Conservation (phyloP, 106 monocot species). For the Acorus calamus region DNA sequence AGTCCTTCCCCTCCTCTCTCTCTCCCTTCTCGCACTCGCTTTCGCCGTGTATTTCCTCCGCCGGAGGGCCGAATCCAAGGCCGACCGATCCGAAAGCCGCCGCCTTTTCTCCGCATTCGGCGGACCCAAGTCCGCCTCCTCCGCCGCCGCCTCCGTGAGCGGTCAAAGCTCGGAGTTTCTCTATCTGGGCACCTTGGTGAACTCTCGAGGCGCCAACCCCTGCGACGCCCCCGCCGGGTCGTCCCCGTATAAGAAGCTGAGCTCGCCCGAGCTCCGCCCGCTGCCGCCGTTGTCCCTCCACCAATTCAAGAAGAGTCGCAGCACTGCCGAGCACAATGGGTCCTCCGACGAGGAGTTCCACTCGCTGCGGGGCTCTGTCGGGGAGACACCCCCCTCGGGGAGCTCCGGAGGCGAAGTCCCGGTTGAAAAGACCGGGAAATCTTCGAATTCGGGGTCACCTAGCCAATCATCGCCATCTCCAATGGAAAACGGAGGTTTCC, state of each 20-base stretch:
- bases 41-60: conserved; percentile 32
- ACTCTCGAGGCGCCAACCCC: conserved; percentile 6
- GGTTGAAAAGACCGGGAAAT: no score
- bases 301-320: neutral
- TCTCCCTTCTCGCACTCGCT: conserved; percentile 22
- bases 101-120: conserved; percentile 8
- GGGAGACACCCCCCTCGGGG: neutral
- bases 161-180: conserved; percentile 29
- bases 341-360: conserved; percentile 51
- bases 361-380: conserved; percentile 35
- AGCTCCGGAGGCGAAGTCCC: neutral
- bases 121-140: conserved; percentile 7
- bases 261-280: conserved; percentile 47
- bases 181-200: conserved; percentile 54
- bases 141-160: conserved; percentile 3
- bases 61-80: conserved; percentile 5
- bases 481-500: no score
- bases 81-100: conserved; percentile 20
- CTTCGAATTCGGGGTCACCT: no score
- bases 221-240: neutral
- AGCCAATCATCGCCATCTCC: no score
- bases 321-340: conserved; percentile 9
- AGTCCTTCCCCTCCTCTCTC: conserved; percentile 24
- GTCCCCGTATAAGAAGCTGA: conserved; percentile 10
- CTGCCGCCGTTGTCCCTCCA: conserved; percentile 25